Base-by-base conservation (phyloP, 140 eudicot species). In the Ambrosia hybrid region DNA sequence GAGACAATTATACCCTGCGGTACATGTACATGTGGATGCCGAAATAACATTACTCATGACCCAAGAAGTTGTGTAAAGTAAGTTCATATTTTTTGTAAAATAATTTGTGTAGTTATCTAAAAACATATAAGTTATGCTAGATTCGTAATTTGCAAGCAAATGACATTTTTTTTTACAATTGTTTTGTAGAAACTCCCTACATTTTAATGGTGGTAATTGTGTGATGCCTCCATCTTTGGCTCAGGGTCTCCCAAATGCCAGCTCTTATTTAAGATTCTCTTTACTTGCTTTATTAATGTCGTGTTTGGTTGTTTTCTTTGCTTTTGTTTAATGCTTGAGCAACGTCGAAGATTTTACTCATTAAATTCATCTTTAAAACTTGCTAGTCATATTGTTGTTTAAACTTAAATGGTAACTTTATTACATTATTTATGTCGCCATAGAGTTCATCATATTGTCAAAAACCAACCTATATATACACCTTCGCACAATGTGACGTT, bases 21-120 rank as follows among this genome's bases (percentile, higher is more conserved):
- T 5, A 89, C 92, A 6, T 92, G 98, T 65, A 79, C 96, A 9
- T 92, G 98, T 83, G 92, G 96, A 70, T 89, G 96, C 84, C 87
- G 83, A 84, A 87, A 83, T 64, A 89, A 81, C 53, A 5, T 9
- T 0, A 11, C 53, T 49, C 4, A 0, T 41, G 10, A 41, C 14
- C 53, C n/a, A 49, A 13, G n/a, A 49, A 49, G 53, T 9, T 49
- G 14, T 9, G 53, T 11, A 11, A 49, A 49, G 53, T 49, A 49
- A 2, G 53, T 11, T 49, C 53, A 2, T 57, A 86, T 73, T 62
- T 65, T 87, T 57, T 96, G 57, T 66, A 87, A 72, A 61, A 88
- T 90, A 6, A 89, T 49, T 63, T 38, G 53, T 11, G 53, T 49
- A 11, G 9, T 49, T 10, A 12, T 49, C 4, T 48, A 10, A 48